Conservation (phyloP, 1,284 basidiomycete species). For the Mycena citricolor region DNA sequence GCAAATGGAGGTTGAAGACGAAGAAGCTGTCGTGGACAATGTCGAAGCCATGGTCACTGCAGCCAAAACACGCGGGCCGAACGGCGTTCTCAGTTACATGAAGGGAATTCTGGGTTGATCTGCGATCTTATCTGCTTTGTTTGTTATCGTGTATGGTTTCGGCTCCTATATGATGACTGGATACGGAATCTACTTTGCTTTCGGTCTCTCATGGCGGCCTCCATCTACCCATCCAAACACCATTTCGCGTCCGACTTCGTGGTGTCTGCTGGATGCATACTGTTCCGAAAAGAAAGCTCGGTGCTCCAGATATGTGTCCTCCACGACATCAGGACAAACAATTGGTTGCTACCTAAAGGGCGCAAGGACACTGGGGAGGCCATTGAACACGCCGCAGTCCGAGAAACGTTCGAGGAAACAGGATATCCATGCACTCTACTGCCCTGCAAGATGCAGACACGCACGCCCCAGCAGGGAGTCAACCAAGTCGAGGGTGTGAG, state of each 20-base stretch:
- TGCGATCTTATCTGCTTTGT: background rate
- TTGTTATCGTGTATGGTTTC: background rate
- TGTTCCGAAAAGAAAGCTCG: slow-evolving; percentile 27
- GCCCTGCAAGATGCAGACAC: slow-evolving; percentile 41
- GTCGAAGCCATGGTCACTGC: slow-evolving; percentile 72
- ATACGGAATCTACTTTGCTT: background rate
- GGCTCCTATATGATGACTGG: background rate
- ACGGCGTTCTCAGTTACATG: slow-evolving; percentile 71
- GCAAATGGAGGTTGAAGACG: slow-evolving; percentile 32
- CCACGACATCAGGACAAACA: slow-evolving; percentile 34
- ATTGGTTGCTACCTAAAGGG: slow-evolving; percentile 58
- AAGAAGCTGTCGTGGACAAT: slow-evolving; percentile 41
- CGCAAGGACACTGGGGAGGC: slow-evolving; percentile 57
- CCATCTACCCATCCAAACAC: slow-evolving; percentile 16
- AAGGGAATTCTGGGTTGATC: slow-evolving; percentile 58
- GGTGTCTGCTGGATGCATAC: slow-evolving; percentile 32
- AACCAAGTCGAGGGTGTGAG: slow-evolving; percentile 30
- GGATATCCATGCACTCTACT: slow-evolving; percentile 51
- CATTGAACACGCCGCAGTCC: slow-evolving; percentile 45
- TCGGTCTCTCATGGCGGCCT: slow-evolving; percentile 16
- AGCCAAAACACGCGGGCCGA: slow-evolving; percentile 70
- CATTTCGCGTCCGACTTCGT: slow-evolving; percentile 31
- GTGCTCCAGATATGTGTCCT: slow-evolving; percentile 32
- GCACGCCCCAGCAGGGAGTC: slow-evolving; percentile 40
- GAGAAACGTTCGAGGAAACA: slow-evolving; percentile 63